phyloP scores from a whole-genome alignment of 164 flowering plant genomes.

The Tetracentron sinense region DNA sequence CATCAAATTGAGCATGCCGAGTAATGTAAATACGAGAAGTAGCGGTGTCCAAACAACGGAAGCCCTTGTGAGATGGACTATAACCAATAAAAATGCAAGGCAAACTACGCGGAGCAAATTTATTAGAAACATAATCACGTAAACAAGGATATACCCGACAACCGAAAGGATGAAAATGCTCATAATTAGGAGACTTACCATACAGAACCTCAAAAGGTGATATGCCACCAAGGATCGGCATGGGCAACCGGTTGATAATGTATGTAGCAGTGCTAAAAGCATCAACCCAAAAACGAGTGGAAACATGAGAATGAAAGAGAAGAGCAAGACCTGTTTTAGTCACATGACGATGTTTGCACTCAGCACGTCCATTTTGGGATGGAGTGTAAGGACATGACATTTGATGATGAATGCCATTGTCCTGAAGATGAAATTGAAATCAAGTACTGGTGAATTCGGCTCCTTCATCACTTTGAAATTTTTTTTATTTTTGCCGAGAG shows the following conservation, averaged over 20 bases:
- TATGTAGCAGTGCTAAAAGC: conserved; percentile 5
- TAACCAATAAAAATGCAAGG: conserved; percentile 7
- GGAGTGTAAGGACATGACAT: conserved; percentile 3
- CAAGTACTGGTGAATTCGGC: not conserved
- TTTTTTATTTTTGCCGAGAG: not conserved
- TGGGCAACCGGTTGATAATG: conserved; percentile 12
- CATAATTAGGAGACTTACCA: conserved; percentile 4
- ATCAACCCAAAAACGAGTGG: conserved; percentile 5
- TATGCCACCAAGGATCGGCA: not conserved
- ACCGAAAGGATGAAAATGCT: conserved; percentile 8
- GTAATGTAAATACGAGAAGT: not conserved
- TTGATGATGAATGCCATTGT: not conserved
- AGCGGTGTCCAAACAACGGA: not conserved
- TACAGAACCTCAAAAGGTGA: conserved; percentile 11
- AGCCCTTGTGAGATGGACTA: conserved; percentile 4
- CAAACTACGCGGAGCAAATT: conserved; percentile 4
- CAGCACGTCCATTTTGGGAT: conserved; percentile 3
- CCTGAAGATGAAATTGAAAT: not conserved
- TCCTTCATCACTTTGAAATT: not conserved
- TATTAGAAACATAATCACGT: conserved; percentile 8
- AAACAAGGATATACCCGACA: conserved; percentile 10
- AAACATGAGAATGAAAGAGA: conserved; percentile 5
- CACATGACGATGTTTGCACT: conserved; percentile 8
- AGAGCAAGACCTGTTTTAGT: not conserved
- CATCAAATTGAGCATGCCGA: conserved; percentile 1